Evolutionary conservation across 2,329 filamentous ascomycete genomes (phyloP), one percentile per base, ranked within the genome.

Genomic region (Orbilia quercus): DNA sequence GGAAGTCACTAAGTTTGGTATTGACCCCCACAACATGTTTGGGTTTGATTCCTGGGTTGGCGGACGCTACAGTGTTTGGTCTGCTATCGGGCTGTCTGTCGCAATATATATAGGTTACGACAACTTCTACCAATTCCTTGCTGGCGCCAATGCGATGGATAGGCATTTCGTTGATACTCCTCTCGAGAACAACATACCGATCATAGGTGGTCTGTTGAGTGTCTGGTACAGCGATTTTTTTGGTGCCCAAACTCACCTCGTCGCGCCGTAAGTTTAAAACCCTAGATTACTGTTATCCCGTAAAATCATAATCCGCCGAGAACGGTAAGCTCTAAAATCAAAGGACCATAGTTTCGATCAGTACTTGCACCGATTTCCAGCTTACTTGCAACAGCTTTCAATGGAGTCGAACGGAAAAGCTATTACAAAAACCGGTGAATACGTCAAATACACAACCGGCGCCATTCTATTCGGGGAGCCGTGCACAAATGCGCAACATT

Each of bases 341-440:
- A 14, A 76, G 23, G 5, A 12, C 4, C 28, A 12, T 54, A 92
- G 90, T 67, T 99, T 98, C 82, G 95, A 99, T 84, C 95, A 99
- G 84, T 99, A 99, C 84, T 89, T 99, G 77, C 92, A 97, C 87
- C 91, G 95, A 77, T 98, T 99, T 89, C 93, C 95, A 38, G 95
- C 95, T 78, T 99, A 99, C 84, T 90, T 99, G 63, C 95, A 99
- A 84, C 95, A 99, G 84, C 86, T 99, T 72, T 98, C 94, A 74
- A 99, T 99, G 95, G 95, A 99, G 85, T 98, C 94, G 75, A 99
- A 99, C 82, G 95, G 95, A 80, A 99, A 99, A 86, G 91, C 91
- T 74, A 92, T 98, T 80, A 96, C 94, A 75, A 91, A 95, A 79
- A 90, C 88, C 67, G 89, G 92, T 38, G 87, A 89, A 76, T 90